Percentiles rank a stretch among this genome's conserved stretches.
phyloP scores from a whole-genome alignment of 2,329 filamentous ascomycete genomes.

The Monosporascus sp. region DNA sequence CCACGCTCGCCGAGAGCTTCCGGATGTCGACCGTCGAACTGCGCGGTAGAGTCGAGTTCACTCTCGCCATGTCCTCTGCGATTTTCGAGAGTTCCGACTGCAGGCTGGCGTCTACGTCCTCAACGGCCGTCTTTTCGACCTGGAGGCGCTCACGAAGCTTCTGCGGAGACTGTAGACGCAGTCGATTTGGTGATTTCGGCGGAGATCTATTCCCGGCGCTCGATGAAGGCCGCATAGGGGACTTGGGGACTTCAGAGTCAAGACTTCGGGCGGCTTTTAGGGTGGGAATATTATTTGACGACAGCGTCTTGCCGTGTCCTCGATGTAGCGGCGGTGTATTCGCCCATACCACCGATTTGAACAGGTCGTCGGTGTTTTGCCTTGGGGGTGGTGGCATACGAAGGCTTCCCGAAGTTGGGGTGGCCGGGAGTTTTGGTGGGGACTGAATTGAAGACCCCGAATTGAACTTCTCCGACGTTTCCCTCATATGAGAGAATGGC shows the following conservation, averaged over 20 bases:
- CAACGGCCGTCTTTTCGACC: conserved; percentile 70
- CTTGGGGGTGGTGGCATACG: conserved; percentile 26
- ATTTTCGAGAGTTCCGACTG: conserved; percentile 75
- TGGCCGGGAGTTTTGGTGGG: conserved; percentile 48
- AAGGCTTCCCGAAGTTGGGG: conserved; percentile 32
- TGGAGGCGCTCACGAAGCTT: conserved; percentile 81
- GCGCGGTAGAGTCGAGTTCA: conserved; percentile 37
- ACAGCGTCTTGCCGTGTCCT: conserved; percentile 44
- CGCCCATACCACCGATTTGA: conserved; percentile 13
- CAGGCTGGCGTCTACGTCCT: conserved; percentile 62
- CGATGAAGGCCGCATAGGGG: conserved; percentile 24
- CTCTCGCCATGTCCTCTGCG: conserved; percentile 67
- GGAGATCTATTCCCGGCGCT: conserved; percentile 29
- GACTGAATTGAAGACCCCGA: conserved; percentile 40
- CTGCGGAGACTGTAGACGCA: conserved; percentile 65
- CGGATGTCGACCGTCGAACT: conserved; percentile 37
- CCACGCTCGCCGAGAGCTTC: conserved; percentile 52
- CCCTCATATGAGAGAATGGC: conserved; percentile 47
- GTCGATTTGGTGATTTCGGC: conserved; percentile 39
- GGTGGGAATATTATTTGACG: conserved; percentile 49
- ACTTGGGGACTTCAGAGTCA: conserved; percentile 19
- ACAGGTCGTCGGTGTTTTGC: conserved; percentile 32
- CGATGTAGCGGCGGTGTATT: conserved; percentile 16
- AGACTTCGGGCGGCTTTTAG: conserved; percentile 36
- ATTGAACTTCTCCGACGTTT: conserved; percentile 52